These are phyloP conservation scores for Teunomyces aglyptinius DNA, from an alignment of 805 yeast genomes.

Conservation along the genomic window DNA sequence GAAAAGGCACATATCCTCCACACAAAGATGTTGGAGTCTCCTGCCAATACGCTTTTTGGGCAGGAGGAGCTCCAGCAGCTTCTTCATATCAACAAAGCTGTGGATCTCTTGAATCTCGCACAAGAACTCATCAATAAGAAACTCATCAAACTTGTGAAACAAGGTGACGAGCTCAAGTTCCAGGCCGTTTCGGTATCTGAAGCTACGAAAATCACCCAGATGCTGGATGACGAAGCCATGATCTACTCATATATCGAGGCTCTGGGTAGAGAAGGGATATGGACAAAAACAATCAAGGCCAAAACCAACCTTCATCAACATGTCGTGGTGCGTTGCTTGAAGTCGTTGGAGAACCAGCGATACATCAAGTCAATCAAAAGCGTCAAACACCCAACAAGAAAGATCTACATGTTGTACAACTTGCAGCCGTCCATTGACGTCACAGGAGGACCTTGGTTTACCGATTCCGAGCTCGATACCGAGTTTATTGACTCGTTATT, in stretches of 20 bases:
- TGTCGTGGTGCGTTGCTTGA: conserved; percentile 80
- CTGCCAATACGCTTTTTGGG: conserved; percentile 50
- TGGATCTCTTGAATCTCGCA: conserved; percentile 45
- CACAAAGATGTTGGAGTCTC: conserved; percentile 55
- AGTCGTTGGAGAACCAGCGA: conserved; percentile 73
- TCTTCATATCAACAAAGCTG: conserved; percentile 40
- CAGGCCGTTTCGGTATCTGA: conserved; percentile 72
- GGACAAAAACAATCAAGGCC: conserved; percentile 90
- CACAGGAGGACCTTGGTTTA: conserved; percentile 99
- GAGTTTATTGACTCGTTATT: conserved; percentile 86
- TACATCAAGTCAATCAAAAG: conserved; percentile 86
- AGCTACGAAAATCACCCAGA: conserved; percentile 71
- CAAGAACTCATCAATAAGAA: conserved; percentile 57
- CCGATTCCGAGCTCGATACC: conserved; percentile 90
- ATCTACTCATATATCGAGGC: conserved; percentile 90
- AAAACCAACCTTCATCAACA: conserved; percentile 88
- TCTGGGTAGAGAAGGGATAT: conserved; percentile 90
- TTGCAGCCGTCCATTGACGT: conserved; percentile 93
- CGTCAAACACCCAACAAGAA: conserved; percentile 90
- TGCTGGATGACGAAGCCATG: conserved; percentile 87
- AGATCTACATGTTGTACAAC: conserved; percentile 92
- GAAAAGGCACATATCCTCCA: conserved; percentile 60
- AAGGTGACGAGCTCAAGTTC: conserved; percentile 66
- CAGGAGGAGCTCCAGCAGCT: conserved; percentile 67
- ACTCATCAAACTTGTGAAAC: conserved; percentile 66